Base-by-base conservation (phyloP, 805 yeast species). In the Candida vartiovaarae region DNA sequence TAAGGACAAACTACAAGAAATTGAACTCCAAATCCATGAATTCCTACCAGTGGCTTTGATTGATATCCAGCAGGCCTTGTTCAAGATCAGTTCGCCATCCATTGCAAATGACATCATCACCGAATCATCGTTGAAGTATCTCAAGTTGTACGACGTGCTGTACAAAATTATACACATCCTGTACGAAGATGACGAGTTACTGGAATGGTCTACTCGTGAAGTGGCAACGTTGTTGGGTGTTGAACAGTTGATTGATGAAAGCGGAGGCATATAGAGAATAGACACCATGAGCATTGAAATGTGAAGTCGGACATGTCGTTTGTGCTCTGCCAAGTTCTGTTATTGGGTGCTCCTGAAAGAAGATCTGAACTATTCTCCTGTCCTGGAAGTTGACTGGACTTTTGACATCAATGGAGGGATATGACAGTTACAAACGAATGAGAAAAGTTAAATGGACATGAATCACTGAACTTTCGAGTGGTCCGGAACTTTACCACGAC, bases 401-500 rank as follows among this genome's bases (percentile, higher is more conserved):
- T 15, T 15, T 15, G 20, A 15, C 20, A 15, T 15, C 20, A 15
- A 15, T 15, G 20, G 20, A 15, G 20, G 20, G 20, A 15, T 15
- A 15, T 2, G 20, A 2, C 20, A 15, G 20, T 15, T 15, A 15
- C 20, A 15, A 15, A 15, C 2, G 20, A 15, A 15, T 15, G 20
- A 15, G 20, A 15, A 15, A 15, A 15, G 20, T 15, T 15, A 2
- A 15, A 15, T 15, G 20, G 20, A 15, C 20, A 15, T 15, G 20
- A 15, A 29, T 44, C 28, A 43, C 26, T 39, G 31, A 28, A 47
- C 50, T 29, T 36, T 23, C 2, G 50, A 44, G 30, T 65, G 75
- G 41, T 66, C 55, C 1, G 96, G 96, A 8, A 72, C 59, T 52
- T 77, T 70, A 5, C 96, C 97, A 51, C 97, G 73, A 8, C 97